Base-by-base conservation (phyloP, 208 protist genomes). In the Kentomonas sorsogonicus region DNA sequence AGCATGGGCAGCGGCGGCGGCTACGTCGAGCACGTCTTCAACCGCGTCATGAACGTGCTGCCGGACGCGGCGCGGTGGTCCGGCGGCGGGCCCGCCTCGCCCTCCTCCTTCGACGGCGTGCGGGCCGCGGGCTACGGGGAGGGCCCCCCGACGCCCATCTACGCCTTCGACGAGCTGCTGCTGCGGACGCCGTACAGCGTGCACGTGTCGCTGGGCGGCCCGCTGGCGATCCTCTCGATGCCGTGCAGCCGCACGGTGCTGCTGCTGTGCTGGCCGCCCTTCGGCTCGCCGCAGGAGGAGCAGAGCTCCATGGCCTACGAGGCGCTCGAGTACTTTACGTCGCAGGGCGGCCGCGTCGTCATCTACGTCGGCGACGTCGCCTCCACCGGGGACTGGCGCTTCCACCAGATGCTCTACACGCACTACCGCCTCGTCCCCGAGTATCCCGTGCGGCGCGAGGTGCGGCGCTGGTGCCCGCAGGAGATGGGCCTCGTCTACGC, bases 221-320 rank as follows among this genome's bases (percentile, higher is more conserved):
- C 89, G 10, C 74, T 84, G 34, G 62, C 76, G 0, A 36, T 93
- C 10, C 78, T 90, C 36, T 95, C 89, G n/a, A 53, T 89, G 9
- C 53, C 77, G 45, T 92, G 84, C 61, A 46, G 45, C n/a, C 80
- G 64, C n/a, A 67, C 75, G 2, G 82, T 77, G 31, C 60, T 95
- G 31, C 68, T 95, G 41, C 67, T 95, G 40, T 91, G 79, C 61
- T 95, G 89, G 86, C 89, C 89, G 0, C 89, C 89, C 6, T 95
- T 95, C 59, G 89, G 89, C 40, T 89, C 83, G 10, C 73, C 84
- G 11, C 63, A 88, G 54, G 81, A 89, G 44, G 89, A 95, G 59
- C 83, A 93, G 64, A 90, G 79, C 56, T 93, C 89, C 31, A 95
- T 95, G 89, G 83, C 69, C n/a, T 91, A 89, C 58, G 89, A 95